Conservation (phyloP, 805 yeast species). For the Ogataea ramenticola region DNA sequence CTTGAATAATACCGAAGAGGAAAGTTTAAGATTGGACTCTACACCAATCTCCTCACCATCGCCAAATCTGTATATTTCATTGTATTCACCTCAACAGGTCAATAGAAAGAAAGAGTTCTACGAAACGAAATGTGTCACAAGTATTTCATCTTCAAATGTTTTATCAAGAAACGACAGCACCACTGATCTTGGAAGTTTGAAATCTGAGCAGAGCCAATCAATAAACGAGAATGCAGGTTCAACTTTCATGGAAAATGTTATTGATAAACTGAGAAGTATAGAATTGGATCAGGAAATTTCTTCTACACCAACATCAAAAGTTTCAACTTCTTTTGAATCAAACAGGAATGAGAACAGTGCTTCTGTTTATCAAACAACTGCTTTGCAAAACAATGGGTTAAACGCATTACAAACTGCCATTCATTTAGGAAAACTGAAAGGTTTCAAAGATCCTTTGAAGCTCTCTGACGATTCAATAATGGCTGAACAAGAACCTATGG, state of each 20-base stretch:
- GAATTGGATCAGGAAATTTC: constrained; percentile 1
- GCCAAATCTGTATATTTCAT: constrained; percentile 11
- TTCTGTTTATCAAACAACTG: neutral
- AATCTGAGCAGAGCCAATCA: too few species aligned
- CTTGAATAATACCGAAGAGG: neutral
- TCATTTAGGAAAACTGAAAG: constrained; percentile 14
- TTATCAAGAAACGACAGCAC: neutral
- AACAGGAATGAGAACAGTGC: too few species aligned
- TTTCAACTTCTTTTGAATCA: neutral
- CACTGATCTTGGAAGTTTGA: neutral
- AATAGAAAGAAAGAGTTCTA: constrained; percentile 14
- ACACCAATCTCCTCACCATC: neutral
- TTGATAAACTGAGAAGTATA: constrained; percentile 5
- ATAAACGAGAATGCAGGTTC: neutral
- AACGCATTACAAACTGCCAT: constrained; percentile 5
- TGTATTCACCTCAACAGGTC: constrained; percentile 22
- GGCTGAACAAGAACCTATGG: neutral
- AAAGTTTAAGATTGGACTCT: constrained; percentile 1
- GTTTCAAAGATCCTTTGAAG: constrained; percentile 15
- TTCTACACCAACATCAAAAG: neutral
- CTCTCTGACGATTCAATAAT: constrained; percentile 1
- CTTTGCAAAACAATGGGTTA: neutral
- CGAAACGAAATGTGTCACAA: constrained; percentile 15
- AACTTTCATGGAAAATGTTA: constrained; percentile 5
- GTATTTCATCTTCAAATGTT: neutral